Percentiles rank a stretch among this genome's conserved stretches.
Conservation (phyloP, 2,329 filamentous ascomycete species). For the Blastomyces parvus region DNA sequence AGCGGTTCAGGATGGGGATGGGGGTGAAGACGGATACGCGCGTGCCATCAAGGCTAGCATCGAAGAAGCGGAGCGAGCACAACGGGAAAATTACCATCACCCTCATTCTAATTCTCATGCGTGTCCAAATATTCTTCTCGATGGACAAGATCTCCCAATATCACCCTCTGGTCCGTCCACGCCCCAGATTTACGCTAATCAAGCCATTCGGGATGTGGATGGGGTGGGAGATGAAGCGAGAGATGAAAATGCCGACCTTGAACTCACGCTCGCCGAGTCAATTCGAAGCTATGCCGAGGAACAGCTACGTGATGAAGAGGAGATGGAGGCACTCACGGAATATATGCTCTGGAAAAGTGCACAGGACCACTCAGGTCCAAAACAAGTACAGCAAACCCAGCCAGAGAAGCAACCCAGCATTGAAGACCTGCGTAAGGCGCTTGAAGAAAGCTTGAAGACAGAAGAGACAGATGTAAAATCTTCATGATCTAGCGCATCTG, state of each 20-base stretch:
- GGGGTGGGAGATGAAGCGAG: constrained; percentile 20
- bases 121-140: not conserved
- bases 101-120: not conserved
- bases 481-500: not conserved
- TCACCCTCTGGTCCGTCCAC: not conserved
- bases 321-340: constrained; percentile 66
- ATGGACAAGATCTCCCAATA: not conserved
- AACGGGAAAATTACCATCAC: constrained; percentile 10
- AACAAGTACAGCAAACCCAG: not conserved
- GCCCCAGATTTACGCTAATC: not conserved
- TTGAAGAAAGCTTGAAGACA: constrained; percentile 1
- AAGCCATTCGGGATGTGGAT: constrained; percentile 11
- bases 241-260: constrained; percentile 25
- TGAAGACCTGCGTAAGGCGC: not conserved
- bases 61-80: constrained; percentile 32
- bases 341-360: constrained; percentile 70
- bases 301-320: constrained; percentile 42
- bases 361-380: constrained; percentile 8
- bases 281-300: constrained; percentile 31
- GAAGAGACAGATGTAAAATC: not conserved
- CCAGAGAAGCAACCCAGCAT: not conserved
- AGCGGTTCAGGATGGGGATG: constrained; percentile 14
- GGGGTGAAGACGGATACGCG: constrained; percentile 38
- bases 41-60: constrained; percentile 45
- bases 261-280: constrained; percentile 21